These are phyloP conservation scores for Petunia hybrid DNA, from an alignment of 305 asterid species.

Conservation along the genomic window DNA sequence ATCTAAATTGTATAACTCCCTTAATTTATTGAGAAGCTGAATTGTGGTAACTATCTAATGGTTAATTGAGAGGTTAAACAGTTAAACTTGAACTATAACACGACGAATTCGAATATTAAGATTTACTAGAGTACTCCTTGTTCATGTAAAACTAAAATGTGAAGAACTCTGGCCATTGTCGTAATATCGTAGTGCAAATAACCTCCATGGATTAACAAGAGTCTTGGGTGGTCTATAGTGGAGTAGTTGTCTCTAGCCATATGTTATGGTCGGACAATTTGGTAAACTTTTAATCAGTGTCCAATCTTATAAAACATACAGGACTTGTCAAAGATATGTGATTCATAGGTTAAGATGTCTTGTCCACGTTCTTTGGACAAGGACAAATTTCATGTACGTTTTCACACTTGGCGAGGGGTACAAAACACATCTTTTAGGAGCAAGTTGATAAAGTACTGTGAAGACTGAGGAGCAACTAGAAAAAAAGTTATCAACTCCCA, in stretches of 20 bases:
- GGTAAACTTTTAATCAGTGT: conserved; percentile 13
- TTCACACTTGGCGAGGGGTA: not conserved
- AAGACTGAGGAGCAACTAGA: not conserved
- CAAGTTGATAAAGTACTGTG: not conserved
- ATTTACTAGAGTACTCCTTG: too few species aligned
- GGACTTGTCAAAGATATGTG: not conserved
- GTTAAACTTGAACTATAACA: too few species aligned
- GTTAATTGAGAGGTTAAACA: not conserved
- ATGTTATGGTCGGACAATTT: conserved; percentile 1
- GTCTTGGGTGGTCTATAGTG: not conserved
- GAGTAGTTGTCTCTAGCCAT: not conserved
- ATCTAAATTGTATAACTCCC: not conserved
- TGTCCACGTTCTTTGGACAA: conserved; percentile 1
- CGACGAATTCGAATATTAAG: not conserved
- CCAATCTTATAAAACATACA: not conserved
- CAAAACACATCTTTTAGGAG: not conserved
- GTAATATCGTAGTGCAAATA: not conserved
- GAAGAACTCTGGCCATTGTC: not conserved
- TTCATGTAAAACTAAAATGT: not conserved
- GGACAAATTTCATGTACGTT: conserved; percentile 4
- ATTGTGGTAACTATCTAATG: not conserved
- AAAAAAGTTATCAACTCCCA: not conserved
- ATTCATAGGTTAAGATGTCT: not conserved
- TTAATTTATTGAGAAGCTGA: not conserved
- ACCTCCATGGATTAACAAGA: not conserved